Base-by-base conservation (phyloP, 2,329 filamentous ascomycete species). In the Fusarium luffae region DNA sequence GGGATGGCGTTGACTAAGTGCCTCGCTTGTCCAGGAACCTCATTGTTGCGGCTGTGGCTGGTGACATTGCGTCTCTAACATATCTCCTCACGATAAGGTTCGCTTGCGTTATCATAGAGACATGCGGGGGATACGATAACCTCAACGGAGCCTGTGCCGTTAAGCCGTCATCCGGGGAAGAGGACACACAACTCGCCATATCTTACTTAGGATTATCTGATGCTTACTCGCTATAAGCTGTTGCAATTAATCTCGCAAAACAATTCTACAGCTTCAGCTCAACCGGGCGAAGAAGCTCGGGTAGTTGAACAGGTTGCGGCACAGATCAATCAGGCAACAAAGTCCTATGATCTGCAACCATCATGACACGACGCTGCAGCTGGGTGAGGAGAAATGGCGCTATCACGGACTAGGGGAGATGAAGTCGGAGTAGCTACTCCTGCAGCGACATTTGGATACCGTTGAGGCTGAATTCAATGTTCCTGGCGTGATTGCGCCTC, bases 401-500 rank as follows among this genome's bases (percentile, higher is more conserved):
- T 52, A 52, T 18, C 7, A 5, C 7, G 5, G 34, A 16, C 49
- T 16, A 52, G 49, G 13, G 48, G 34, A 51, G 21, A 13, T 19
- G 32, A 25, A 37, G 30, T 50, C 30, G 21, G 21, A 23, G 67
- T 85, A 88, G 0, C 83, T 89, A 1, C 82, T 91, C 7, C 80
- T 28, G 27, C 27, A 28, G 27, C 27, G 11, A 28, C 27, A 28
- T 28, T 91, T 76, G 84, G 2, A 78, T 82, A 10, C 76, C 89
- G 21, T 81, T 91, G 11, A 72, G 75, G 25, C 78, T 78, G 65
- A 73, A 77, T 85, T 90, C 78, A 92, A 92, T 72, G 91, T 70
- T 78, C 72, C 0, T 92, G 89, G 89, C 82, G 30, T 86, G 8
- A 81, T 88, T 59, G 89, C 0, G 88, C 85, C 85, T 85, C 89